Percentiles rank a stretch among this genome's conserved stretches.
Evolutionary conservation across 2,329 filamentous ascomycete genomes (phyloP).

Genomic region (Periconia macrospinosa): DNA sequence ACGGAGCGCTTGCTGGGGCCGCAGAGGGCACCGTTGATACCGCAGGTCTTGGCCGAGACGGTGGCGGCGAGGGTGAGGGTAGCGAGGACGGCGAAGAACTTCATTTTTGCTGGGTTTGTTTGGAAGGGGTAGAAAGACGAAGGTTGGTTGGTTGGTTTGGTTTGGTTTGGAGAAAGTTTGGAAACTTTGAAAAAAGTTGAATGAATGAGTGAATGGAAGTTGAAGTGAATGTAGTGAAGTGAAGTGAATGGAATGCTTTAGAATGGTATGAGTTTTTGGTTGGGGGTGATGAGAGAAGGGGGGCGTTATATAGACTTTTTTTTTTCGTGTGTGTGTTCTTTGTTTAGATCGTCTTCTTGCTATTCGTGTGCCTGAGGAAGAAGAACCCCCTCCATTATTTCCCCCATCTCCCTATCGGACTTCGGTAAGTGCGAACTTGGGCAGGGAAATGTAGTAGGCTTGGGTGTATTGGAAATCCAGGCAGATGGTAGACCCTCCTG

Average conservation of each 20-base stretch:
- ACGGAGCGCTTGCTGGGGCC: constrained; percentile 1
- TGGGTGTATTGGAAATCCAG: too few species aligned
- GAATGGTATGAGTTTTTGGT: too few species aligned
- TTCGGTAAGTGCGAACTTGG: too few species aligned
- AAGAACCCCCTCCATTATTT: too few species aligned
- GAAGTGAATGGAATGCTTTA: not conserved
- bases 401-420: too few species aligned
- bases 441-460: too few species aligned
- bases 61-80: not conserved
- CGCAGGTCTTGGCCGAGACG: constrained; percentile 1
- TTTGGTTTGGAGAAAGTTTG: not conserved
- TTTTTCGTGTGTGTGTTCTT: too few species aligned
- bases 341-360: too few species aligned
- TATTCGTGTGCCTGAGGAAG: too few species aligned
- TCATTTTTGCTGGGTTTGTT: not conserved
- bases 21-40: constrained; percentile 3
- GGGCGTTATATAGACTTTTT: not conserved
- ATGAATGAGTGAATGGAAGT: not conserved
- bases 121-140: too few species aligned
- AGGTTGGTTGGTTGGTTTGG: too few species aligned
- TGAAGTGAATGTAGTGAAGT: not conserved
- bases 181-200: not conserved
- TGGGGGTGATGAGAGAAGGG: not conserved
- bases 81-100: not conserved
- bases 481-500: too few species aligned